A percentile compares a stretch with the other conserved stretches of the same genome.
phyloP scores from a whole-genome alignment of 768 basidiomycete genomes.

The Suillus luteus region DNA sequence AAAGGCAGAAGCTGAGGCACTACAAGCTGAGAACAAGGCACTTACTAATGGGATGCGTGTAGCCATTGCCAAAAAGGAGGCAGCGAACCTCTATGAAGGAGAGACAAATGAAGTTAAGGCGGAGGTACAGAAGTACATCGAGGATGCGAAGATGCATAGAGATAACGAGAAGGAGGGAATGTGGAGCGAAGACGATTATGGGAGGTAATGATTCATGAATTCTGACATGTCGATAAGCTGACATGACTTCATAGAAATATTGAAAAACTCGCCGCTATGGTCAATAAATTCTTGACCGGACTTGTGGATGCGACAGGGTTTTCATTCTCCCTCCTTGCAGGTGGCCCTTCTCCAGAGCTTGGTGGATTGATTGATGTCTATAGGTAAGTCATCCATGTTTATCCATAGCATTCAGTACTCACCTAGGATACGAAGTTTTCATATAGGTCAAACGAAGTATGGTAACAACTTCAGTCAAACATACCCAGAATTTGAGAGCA shows the following conservation, averaged over 20 bases:
- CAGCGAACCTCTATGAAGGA: not conserved
- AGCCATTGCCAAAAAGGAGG: constrained; percentile 1
- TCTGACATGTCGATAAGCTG: not conserved
- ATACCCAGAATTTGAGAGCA: not conserved
- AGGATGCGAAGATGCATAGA: not conserved
- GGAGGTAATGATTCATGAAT: not conserved
- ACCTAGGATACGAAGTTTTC: not conserved
- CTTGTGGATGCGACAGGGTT: not conserved
- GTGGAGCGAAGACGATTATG: constrained; percentile 3
- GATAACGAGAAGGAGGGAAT: not conserved
- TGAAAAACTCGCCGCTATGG: not conserved
- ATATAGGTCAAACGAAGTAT: not conserved
- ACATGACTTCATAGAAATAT: not conserved
- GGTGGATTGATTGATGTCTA: constrained; percentile 3
- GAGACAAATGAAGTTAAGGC: constrained; percentile 5
- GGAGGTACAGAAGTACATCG: constrained; percentile 1
- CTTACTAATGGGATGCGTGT: not conserved
- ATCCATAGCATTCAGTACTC: not conserved
- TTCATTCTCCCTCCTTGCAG: not conserved
- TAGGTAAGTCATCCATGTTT: constrained; percentile 1
- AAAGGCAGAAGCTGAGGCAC: not conserved
- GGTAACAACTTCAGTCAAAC: not conserved
- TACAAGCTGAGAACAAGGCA: not conserved
- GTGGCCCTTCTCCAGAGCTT: constrained; percentile 2
- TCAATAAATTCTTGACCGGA: not conserved